phyloP scores from a whole-genome alignment of 331 rosid species.

The Arachis monticola region DNA sequence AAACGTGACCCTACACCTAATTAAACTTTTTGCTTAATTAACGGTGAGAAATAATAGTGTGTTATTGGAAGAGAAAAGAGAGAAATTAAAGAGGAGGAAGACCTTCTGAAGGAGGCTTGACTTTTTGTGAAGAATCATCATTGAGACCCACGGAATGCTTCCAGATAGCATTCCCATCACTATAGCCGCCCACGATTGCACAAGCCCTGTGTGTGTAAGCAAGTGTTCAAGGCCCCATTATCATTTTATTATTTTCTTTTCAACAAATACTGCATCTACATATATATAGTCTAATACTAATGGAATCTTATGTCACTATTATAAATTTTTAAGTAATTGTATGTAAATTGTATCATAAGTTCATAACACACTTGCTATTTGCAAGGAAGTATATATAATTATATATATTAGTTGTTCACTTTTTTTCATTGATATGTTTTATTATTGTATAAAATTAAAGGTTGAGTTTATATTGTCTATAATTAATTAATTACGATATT shows the following conservation, averaged over 20 bases:
- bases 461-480: too few species aligned
- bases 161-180: slow-evolving; percentile 80
- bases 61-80: neutral
- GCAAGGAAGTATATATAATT: too few species aligned
- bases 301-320: neutral
- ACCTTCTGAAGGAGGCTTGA: slow-evolving; percentile 74
- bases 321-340: too few species aligned
- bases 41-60: neutral
- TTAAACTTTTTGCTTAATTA: neutral
- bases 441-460: too few species aligned
- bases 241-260: slow-evolving; percentile 3
- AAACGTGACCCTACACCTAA: slow-evolving; percentile 23
- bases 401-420: too few species aligned
- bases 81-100: neutral
- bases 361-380: too few species aligned
- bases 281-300: neutral
- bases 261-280: slow-evolving; percentile 23
- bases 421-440: too few species aligned
- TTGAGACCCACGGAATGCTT: slow-evolving; percentile 85
- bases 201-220: slow-evolving; percentile 57
- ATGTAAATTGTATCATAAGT: too few species aligned
- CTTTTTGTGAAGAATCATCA: slow-evolving; percentile 93
- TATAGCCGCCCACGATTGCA: slow-evolving; percentile 98
- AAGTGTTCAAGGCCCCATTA: too few species aligned
- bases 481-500: too few species aligned